Base-by-base conservation (phyloP, 2,329 filamentous ascomycete species). In the Penicillium sp. region DNA sequence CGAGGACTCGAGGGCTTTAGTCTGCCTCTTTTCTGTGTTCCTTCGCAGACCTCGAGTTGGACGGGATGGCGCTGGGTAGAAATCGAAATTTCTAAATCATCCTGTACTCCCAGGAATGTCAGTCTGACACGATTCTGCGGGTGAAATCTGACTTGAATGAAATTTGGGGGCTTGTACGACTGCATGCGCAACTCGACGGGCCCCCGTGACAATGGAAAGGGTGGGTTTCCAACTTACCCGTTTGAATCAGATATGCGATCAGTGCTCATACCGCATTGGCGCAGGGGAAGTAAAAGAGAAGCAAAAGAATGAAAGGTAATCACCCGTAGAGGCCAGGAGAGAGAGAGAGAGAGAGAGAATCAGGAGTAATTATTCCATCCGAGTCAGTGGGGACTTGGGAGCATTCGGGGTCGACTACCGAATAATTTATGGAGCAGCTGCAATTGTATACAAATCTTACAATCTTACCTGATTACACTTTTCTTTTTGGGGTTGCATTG, bases 41-140 rank as follows among this genome's bases (percentile, higher is more conserved):
- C 21, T 24, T 45, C 40, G 46, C 48, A 38, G 29, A 33, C 47
- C 51, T 55, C 49, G 48, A 57, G 48, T 34, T 41, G 35, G 35
- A 41, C 34, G 15, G 48, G 50, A 51, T 49, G 47, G 34, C 46
- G 51, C 50, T 57, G 48, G 52, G 51, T 58, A 41, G 48, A 40
- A 57, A 49, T 53, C 43, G 48, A 60, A 60, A 60, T 54, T 52
- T 56, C 53, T 57, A 55, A 61, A 59, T 54, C 58, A 61, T 61
- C 56, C 58, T 61, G 57, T 58, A 43, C 49, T 50, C 51, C 45
- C 44, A 19, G 31, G 13, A 45, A 32, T 34, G 56, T 58, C 56
- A 58, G 56, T 54, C 52, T 53, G 49, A 49, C 40, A 52, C 45
- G 49, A 49, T 44, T 48, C 22, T 22, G 45, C 29, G 37, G 46